Evolutionary conservation across 345 rosid genomes (phyloP).

Genomic region (Heritiera littoralis): DNA sequence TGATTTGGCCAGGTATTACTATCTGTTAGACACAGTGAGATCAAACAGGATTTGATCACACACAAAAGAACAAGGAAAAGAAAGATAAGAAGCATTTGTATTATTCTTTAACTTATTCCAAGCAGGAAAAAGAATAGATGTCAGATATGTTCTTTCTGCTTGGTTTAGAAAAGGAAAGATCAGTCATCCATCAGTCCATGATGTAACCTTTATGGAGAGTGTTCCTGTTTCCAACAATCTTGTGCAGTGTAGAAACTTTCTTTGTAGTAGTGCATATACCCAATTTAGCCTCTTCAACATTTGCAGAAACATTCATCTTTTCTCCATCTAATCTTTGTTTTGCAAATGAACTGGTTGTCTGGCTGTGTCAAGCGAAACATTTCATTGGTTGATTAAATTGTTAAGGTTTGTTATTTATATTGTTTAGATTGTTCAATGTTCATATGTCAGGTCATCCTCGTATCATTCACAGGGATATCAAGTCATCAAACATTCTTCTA

Average conservation of each 20-base stretch:
- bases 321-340: background rate
- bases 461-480: conserved; percentile 92
- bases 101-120: background rate
- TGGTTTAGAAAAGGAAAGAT: background rate
- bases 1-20: background rate
- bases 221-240: background rate
- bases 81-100: background rate
- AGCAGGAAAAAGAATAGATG: background rate
- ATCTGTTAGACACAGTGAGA: background rate
- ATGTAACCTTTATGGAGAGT: background rate
- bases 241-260: background rate
- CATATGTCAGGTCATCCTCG: conserved; percentile 80
- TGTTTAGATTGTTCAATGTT: background rate
- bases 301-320: background rate
- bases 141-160: background rate
- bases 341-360: conserved; percentile 2
- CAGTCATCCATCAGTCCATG: conserved; percentile 3
- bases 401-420: conserved; percentile 22
- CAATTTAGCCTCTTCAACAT: background rate
- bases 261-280: background rate
- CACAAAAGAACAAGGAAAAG: background rate
- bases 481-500: conserved; percentile 92
- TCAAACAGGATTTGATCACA: background rate
- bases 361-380: background rate
- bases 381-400: conserved; percentile 1